phyloP scores from a whole-genome alignment of 108 stramenopile genomes.

The Pseudonitzschia pungens region DNA sequence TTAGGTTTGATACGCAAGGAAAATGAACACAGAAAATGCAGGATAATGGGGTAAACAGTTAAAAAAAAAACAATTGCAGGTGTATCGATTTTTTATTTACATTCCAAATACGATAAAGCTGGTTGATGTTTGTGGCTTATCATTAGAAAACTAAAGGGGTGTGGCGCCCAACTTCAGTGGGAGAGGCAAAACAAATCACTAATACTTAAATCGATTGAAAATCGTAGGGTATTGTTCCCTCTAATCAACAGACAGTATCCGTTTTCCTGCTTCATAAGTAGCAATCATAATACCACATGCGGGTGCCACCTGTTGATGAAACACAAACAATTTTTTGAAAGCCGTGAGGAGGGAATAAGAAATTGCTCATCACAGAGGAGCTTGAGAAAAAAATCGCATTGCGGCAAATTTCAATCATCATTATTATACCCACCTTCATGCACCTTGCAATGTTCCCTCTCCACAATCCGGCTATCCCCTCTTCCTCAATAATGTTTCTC shows the following conservation, averaged over 20 bases:
- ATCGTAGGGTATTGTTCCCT: not conserved
- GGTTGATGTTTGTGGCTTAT: too few relatives aligned
- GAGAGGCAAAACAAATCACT: too few relatives aligned
- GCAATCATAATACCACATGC: constrained; percentile 97
- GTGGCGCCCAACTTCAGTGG: too few relatives aligned
- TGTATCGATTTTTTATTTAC: too few relatives aligned
- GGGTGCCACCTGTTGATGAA: constrained; percentile 64
- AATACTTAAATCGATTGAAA: too few relatives aligned
- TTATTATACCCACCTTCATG: constrained; percentile 48
- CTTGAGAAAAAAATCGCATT: not conserved
- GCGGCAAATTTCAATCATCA: not conserved
- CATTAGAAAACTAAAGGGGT: too few relatives aligned
- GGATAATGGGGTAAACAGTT: too few relatives aligned
- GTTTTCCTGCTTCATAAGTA: constrained; percentile 88
- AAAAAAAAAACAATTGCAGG: too few relatives aligned
- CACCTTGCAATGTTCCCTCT: constrained; percentile 81
- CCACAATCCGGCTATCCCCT: constrained; percentile 76
- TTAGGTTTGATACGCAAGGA: too few relatives aligned
- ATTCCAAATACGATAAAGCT: too few relatives aligned
- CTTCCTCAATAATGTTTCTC: constrained; percentile 39
- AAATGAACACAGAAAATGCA: too few relatives aligned
- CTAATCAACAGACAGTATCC: constrained; percentile 31
- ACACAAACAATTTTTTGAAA: not conserved
- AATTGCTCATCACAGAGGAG: not conserved
- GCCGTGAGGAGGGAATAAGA: not conserved